Base-by-base conservation (phyloP, 2,329 filamentous ascomycete genomes). In the Pseudofabraea citricarpa region DNA sequence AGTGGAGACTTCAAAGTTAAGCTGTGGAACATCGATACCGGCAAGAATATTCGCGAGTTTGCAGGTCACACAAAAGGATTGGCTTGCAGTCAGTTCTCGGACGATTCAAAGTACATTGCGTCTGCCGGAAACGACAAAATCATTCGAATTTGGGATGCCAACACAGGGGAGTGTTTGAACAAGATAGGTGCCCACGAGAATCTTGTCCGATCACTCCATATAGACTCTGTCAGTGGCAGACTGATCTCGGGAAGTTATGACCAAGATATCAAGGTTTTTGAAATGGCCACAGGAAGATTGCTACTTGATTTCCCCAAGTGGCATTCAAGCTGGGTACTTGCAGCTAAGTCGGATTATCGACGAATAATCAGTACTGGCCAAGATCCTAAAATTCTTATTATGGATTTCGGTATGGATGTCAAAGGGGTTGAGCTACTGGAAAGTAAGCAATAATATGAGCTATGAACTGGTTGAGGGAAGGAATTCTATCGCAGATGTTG, bases 281-380 rank as follows among this genome's bases (percentile, higher is more conserved):
- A 96, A 62, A 85, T 93, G 67, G 81, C 83, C 51, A 85, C 83
- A 3, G 91, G 90, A 24, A 71, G 82, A 36, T 75, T 89, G 54
- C 76, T 91, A 47, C 79, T 94, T 49, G 83, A 90, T 55, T 91
- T 96, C 57, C 87, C 90, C n/a, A 83, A 87, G 54, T 97, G 90
- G 90, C 95, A 95, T 46, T 85, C 85, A 9, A 95, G 89, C 66
- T 98, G 93, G 93, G 94, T 98, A 59, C 70, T 98, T 46, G 90
- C 88, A 51, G 93, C 93, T 40, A 96, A 96, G 74, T 90, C 87
- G 50, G 91, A 98, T 62, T 97, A 97, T 65, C 77, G 91, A 46
- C 81, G 93, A 49, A 93, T 98, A 50, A 87, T 98, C 49, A 93
- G 89, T 56, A 95, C 91, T 1, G 93, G 90, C 39, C 93, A 98